Evolutionary conservation across 441 rosid species (phyloP).

Genomic region (Bocquillonia castaneifolia): DNA sequence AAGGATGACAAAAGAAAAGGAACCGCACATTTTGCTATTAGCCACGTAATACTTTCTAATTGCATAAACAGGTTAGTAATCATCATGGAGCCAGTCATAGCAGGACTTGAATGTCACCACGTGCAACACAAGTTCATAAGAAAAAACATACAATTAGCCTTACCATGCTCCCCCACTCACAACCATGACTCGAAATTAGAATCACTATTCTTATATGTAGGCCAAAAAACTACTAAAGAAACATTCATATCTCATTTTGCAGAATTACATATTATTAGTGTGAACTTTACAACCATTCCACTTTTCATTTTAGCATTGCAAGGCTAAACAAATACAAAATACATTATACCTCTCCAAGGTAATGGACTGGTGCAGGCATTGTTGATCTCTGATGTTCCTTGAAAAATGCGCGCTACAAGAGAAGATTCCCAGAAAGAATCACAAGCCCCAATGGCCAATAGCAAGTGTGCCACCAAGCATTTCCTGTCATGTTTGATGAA

Average conservation of each 20-base stretch:
- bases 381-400: neutral
- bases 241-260: neutral
- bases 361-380: neutral
- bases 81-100: neutral
- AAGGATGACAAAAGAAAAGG: neutral
- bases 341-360: neutral
- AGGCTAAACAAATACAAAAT: neutral
- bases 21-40: neutral
- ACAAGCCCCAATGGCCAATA: neutral
- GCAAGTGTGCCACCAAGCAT: conserved; percentile 17
- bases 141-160: neutral
- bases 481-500: conserved; percentile 8
- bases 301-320: neutral
- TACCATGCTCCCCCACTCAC: neutral
- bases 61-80: neutral
- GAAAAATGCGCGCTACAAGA: neutral
- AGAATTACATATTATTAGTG: neutral
- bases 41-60: neutral
- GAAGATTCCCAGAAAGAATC: neutral
- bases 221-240: neutral
- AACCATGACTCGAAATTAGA: neutral
- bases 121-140: neutral
- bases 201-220: neutral
- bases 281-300: neutral
- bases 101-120: neutral